Base-by-base conservation (phyloP, 2,329 filamentous ascomycete genomes). In the Pyrenophora teres region DNA sequence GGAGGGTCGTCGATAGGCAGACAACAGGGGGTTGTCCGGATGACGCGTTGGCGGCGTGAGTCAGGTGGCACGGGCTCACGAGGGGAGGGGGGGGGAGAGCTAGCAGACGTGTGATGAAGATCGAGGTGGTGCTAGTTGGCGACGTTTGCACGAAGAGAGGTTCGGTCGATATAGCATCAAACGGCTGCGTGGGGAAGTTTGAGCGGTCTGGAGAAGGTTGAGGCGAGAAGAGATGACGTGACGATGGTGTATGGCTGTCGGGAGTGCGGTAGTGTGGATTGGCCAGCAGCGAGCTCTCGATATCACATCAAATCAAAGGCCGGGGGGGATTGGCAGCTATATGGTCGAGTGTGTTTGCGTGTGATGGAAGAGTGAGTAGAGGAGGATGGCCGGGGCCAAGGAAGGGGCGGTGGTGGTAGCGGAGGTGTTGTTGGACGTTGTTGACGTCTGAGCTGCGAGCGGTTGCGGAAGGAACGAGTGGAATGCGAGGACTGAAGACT, bases 61-160 rank as follows among this genome's bases (percentile, higher is more conserved):
- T 73, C 70, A 73, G 63, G 61, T 61, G 45, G 65, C 61, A 68
- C 68, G 64, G 68, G 62, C 70, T 69, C 68, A 58, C 56, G n/a
- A n/a, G n/a, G n/a, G n/a, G n/a, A n/a, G n/a, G n/a, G n/a, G 45
- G 21, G 40, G 44, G 40, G 57, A 44, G 52, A 50, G 58, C 60
- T 65, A 65, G 68, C 64, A 57, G 41, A 56, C 49, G 58, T 57
- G 64, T 63, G 62, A 50, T 40, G 43, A 45, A 23, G 51, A 52
- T 57, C 56, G 61, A 51, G 59, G 48, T 12, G 54, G 37, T 57
- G 66, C 66, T 55, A 51, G 57, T 60, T 63, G 66, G 56, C 63
- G 64, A 60, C 54, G 60, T 56, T 63, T 46, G 53, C 57, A 65
- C 27, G 27, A 58, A 41, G 54, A 51, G 54, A 59, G 42, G 46